These are phyloP conservation scores for Trichophyton schoenleinii DNA, from an alignment of 2,329 filamentous ascomycete genomes.

Conservation along the genomic window DNA sequence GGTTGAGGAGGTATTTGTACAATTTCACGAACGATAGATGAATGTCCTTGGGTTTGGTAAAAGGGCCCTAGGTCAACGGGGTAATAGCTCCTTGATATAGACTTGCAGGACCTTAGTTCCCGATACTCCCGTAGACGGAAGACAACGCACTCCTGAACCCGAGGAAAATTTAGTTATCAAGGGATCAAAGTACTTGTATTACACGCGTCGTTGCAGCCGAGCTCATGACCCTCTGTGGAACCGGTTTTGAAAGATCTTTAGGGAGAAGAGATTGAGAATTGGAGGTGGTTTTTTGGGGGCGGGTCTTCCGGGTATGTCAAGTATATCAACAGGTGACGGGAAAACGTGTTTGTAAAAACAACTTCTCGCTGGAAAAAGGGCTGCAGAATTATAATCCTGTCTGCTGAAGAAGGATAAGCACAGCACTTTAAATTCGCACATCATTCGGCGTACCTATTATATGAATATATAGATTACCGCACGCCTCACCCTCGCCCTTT, in stretches of 20 bases:
- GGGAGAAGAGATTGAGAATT: neutral
- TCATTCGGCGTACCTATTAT: neutral
- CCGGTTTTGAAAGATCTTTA: neutral
- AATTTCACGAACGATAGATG: neutral
- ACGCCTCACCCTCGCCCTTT: neutral
- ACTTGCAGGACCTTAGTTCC: neutral
- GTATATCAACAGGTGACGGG: neutral
- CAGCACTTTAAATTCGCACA: conserved; percentile 5
- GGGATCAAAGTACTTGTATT: neutral
- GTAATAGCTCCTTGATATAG: conserved; percentile 1
- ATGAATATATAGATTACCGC: neutral
- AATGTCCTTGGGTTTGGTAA: neutral
- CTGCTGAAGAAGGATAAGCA: neutral
- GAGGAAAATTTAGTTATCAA: neutral
- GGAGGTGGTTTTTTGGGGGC: neutral
- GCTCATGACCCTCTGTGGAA: neutral
- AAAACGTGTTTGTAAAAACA: neutral
- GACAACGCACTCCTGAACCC: neutral
- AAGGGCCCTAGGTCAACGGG: neutral
- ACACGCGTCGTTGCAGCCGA: conserved; percentile 5
- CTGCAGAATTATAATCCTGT: conserved; percentile 1
- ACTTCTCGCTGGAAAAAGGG: neutral
- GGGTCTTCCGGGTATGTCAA: neutral
- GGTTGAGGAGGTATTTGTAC: neutral
- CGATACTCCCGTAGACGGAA: conserved; percentile 1